These are phyloP conservation scores for Crepidotus variabilis DNA, from an alignment of 768 basidiomycete species.

Conservation along the genomic window DNA sequence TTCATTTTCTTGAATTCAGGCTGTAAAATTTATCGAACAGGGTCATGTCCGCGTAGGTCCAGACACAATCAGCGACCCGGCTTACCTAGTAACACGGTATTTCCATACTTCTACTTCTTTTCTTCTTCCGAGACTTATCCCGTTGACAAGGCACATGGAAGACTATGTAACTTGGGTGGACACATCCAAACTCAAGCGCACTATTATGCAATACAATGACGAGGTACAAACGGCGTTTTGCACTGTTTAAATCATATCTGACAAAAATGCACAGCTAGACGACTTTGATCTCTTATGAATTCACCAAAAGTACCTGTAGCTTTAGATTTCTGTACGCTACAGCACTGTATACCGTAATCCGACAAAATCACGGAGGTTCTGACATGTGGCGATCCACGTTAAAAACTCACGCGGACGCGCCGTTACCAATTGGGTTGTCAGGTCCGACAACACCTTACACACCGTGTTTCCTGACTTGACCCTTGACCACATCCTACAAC, in stretches of 20 bases:
- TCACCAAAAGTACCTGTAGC: background rate
- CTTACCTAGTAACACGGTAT: conserved; percentile 88
- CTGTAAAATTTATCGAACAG: conserved; percentile 96
- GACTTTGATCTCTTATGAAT: conserved; percentile 83
- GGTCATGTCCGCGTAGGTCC: conserved; percentile 97
- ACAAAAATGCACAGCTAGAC: conserved; percentile 59
- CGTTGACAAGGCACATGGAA: conserved; percentile 77
- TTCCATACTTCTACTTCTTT: conserved; percentile 10
- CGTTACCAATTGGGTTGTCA: background rate
- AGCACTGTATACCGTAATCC: background rate
- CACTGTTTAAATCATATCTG: conserved; percentile 12
- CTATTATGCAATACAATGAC: conserved; percentile 95
- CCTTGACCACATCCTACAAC: background rate
- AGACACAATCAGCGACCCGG: conserved; percentile 93
- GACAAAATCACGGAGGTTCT: background rate
- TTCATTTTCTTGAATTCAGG: conserved; percentile 43
- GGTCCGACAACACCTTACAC: background rate
- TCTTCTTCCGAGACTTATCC: conserved; percentile 4
- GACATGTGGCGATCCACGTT: background rate
- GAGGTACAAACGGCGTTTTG: conserved; percentile 47
- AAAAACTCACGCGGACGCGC: background rate
- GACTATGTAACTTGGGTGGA: conserved; percentile 99
- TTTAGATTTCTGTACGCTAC: background rate
- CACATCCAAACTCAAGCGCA: conserved; percentile 93
- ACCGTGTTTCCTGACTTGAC: background rate